Base-by-base conservation (phyloP, 805 yeast genomes). In the Cyberlindnera nakhonratchasimensis region DNA sequence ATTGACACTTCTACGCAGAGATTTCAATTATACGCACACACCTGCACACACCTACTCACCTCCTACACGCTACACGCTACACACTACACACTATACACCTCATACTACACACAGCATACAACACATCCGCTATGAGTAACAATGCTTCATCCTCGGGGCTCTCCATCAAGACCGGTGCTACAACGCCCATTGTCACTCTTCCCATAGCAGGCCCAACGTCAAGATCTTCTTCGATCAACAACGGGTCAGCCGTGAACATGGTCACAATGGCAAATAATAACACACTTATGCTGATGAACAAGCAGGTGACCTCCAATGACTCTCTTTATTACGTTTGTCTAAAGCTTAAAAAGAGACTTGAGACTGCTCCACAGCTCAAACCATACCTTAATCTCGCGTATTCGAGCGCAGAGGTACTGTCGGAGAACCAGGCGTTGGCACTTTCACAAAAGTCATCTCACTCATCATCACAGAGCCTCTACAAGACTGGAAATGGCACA, bases 251-350 rank as follows among this genome's bases (percentile, higher is more conserved):
- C 6, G 19, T 40, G 28, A 49, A 47, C 29, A 38, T 49, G 28
- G 26, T 22, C 6, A 13, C 25, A 6, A 6, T 34, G 37, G 13
- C 40, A 6, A 45, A 24, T 52, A 54, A 46, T 33, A 58, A 53
- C 39, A 59, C 63, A 11, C 55, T 57, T 31, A 57, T 73, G 61
- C 70, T 77, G 36, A 77, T 86, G 78, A 86, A 85, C 62, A 72
- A 72, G 50, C 74, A 71, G 46, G 84, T 84, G 5, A 66, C 73
- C 18, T 77, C 80, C 17, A 66, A 71, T 38, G 90, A 82, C 46
- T 87, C 90, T 25, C 64, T 87, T 20, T 86, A 77, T 59, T 80
- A 81, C 59, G 74, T 85, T 29, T 80, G 93, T 58, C 61, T 71
- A 19, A 69, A 67, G 22, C 67, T 86, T 42, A 73, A 78, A 55